Evolutionary conservation across 768 basidiomycete species (phyloP).

Genomic region (Boletus reticuloceps): DNA sequence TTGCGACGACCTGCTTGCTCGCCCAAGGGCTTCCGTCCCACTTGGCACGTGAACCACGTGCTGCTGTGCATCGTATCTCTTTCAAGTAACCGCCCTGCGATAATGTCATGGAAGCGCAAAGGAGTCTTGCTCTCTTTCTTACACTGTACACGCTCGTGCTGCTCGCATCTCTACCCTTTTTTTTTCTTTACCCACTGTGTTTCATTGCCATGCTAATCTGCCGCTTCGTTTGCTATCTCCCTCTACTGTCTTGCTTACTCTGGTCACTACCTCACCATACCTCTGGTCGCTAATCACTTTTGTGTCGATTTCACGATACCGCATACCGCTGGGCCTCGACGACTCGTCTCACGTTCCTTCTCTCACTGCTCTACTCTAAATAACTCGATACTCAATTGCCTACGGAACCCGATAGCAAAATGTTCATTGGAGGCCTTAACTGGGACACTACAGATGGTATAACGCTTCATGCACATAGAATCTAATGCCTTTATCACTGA

Average conservation of each 20-base stretch:
- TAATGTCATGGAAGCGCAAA: slow-evolving; percentile 29
- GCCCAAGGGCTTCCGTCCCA: slow-evolving; percentile 2
- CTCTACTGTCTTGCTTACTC: slow-evolving; percentile 30
- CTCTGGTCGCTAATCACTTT: slow-evolving; percentile 35
- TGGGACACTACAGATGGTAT: slow-evolving; percentile 93
- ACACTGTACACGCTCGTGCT: slow-evolving; percentile 19
- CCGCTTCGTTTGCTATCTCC: slow-evolving; percentile 20
- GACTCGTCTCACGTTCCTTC: slow-evolving; percentile 27
- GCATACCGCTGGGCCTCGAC: slow-evolving; percentile 35
- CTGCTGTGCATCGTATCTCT: background rate
- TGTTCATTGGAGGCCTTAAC: slow-evolving; percentile 88
- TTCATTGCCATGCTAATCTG: slow-evolving; percentile 30
- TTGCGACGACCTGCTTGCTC: slow-evolving; percentile 16
- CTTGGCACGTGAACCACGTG: background rate
- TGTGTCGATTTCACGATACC: slow-evolving; percentile 35
- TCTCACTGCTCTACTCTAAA: slow-evolving; percentile 26
- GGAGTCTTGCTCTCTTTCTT: slow-evolving; percentile 10
- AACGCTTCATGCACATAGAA: slow-evolving; percentile 28
- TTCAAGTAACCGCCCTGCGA: slow-evolving; percentile 12
- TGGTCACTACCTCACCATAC: slow-evolving; percentile 34
- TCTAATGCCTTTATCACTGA: slow-evolving; percentile 24
- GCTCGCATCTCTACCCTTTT: slow-evolving; percentile 8
- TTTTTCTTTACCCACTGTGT: slow-evolving; percentile 19
- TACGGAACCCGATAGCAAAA: slow-evolving; percentile 60
- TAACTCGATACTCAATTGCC: slow-evolving; percentile 29